A percentile compares a stretch with the other conserved stretches of the same genome.
Evolutionary conservation across 345 rosid genomes (phyloP).

Genomic region (Excoecaria agallocha): DNA sequence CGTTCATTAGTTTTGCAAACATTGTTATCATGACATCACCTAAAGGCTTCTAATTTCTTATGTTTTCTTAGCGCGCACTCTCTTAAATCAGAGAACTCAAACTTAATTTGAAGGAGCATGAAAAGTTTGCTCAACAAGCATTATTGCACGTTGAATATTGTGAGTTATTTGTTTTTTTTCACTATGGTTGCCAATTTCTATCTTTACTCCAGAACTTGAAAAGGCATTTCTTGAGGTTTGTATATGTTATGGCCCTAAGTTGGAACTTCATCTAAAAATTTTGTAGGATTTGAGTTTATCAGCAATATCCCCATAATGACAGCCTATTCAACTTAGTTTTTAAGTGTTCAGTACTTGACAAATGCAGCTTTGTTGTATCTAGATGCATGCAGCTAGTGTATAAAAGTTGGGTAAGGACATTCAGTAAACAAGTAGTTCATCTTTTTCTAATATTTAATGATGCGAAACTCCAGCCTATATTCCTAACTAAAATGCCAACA

Average conservation of each 20-base stretch:
- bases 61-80: constrained; percentile 20
- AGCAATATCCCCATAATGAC: neutral
- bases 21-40: neutral
- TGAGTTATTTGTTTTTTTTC: constrained; percentile 34
- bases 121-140: constrained; percentile 63
- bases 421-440: too few relatives aligned
- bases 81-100: constrained; percentile 63
- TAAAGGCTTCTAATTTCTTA: neutral
- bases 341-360: neutral
- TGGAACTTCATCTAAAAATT: neutral
- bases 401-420: too few relatives aligned
- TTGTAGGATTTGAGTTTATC: neutral
- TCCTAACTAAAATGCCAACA: too few relatives aligned
- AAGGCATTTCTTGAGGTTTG: constrained; percentile 73
- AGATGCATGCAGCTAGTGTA: too few relatives aligned
- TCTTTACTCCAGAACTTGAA: constrained; percentile 74
- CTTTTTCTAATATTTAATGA: too few relatives aligned
- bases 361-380: too few relatives aligned
- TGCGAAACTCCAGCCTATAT: too few relatives aligned
- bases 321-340: neutral
- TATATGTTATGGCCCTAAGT: neutral
- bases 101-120: constrained; percentile 60
- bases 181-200: constrained; percentile 38
- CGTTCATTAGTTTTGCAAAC: neutral
- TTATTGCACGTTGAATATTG: constrained; percentile 49